These are phyloP conservation scores for Sapria himalayana DNA, from an alignment of 345 rosid genomes.

Conservation along the genomic window DNA sequence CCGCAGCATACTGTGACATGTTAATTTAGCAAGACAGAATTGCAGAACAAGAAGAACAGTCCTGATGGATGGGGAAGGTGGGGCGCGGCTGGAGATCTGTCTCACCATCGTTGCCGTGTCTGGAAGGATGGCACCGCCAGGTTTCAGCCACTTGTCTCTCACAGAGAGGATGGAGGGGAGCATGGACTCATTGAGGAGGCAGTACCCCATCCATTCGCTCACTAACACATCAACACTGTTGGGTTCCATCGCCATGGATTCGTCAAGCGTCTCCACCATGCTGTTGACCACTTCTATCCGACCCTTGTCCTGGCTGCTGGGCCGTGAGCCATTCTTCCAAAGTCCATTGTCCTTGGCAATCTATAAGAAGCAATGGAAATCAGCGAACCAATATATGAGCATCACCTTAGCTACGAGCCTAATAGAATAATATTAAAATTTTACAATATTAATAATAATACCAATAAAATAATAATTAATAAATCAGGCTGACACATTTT, in stretches of 20 bases:
- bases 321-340: constrained; percentile 14
- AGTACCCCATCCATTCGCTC: constrained; percentile 99
- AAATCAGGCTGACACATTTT: too few relatives aligned
- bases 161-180: constrained; percentile 81
- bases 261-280: constrained; percentile 73
- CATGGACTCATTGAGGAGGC: constrained; percentile 87
- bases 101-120: constrained; percentile 86
- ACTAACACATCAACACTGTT: constrained; percentile 52
- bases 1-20: constrained; percentile 75
- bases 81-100: background rate
- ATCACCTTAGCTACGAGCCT: too few relatives aligned
- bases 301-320: constrained; percentile 13
- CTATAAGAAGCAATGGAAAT: constrained; percentile 22
- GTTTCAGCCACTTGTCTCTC: constrained; percentile 90
- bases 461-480: too few relatives aligned
- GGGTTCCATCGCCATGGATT: constrained; percentile 35
- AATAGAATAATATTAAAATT: too few relatives aligned
- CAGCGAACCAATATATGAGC: too few relatives aligned
- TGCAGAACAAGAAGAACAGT: constrained; percentile 4
- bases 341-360: constrained; percentile 66
- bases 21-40: too few relatives aligned
- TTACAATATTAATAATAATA: too few relatives aligned
- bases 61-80: too few relatives aligned
- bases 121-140: constrained; percentile 96
- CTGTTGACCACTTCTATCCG: constrained; percentile 60